Percentiles rank a stretch among this genome's conserved stretches.
phyloP scores from a whole-genome alignment of 140 eudicot species.

The Stevia rebaudiana region DNA sequence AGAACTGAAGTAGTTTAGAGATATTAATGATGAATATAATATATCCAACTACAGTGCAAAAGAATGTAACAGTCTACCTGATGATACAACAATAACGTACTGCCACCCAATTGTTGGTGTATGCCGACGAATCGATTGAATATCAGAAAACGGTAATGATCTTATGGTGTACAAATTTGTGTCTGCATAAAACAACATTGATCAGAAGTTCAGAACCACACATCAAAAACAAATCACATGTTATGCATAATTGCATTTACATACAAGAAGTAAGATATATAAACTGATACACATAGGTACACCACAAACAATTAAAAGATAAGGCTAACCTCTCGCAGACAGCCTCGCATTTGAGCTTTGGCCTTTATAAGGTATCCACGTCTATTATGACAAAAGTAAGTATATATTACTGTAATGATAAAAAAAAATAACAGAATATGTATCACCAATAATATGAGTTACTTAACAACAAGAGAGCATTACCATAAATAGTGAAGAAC shows the following conservation, averaged over 20 bases:
- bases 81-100: constrained; percentile 76
- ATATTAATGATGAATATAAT: neutral
- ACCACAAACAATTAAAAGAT: neutral
- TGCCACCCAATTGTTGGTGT: constrained; percentile 98
- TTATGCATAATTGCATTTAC: neutral
- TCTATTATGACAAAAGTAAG: constrained; percentile 34
- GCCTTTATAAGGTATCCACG: constrained; percentile 97
- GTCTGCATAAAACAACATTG: constrained; percentile 51
- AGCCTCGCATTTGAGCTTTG: constrained; percentile 69
- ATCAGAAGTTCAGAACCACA: constrained; percentile 20
- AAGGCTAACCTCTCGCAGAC: constrained; percentile 70
- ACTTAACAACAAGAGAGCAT: neutral
- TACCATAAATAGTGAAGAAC: constrained; percentile 69
- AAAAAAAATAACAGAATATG: neutral
- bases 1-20: neutral
- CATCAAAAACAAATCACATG: neutral
- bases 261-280: neutral
- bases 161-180: constrained; percentile 77
- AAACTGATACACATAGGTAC: neutral
- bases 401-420: constrained; percentile 11
- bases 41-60: constrained; percentile 14
- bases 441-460: neutral
- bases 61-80: constrained; percentile 46
- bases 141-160: constrained; percentile 69
- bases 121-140: constrained; percentile 82